A percentile compares a stretch with the other conserved stretches of the same genome.
Conservation (phyloP, 2,329 filamentous ascomycete genomes). For the Aureobasidium sp. region DNA sequence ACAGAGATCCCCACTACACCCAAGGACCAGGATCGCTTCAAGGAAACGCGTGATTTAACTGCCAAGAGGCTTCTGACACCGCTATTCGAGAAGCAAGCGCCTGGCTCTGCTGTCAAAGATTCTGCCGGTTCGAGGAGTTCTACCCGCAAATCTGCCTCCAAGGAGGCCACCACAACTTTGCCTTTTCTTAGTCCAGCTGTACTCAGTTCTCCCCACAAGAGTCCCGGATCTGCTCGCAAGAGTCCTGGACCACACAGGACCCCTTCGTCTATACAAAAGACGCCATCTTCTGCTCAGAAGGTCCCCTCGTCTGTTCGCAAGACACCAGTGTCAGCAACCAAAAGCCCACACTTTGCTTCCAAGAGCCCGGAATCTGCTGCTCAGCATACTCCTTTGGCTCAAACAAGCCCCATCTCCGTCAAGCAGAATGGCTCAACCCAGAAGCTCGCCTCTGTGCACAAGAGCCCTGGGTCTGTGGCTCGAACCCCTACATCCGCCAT, state of each 20-base stretch:
- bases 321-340: neutral
- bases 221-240: conserved; percentile 3
- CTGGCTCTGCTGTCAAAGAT: conserved; percentile 23
- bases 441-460: neutral
- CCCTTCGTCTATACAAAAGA: neutral
- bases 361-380: neutral
- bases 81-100: conserved; percentile 27
- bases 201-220: neutral
- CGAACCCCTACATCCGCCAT: neutral
- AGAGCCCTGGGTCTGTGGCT: neutral
- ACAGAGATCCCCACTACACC: conserved; percentile 46
- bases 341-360: neutral
- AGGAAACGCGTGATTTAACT: conserved; percentile 40
- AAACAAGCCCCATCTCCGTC: conserved; percentile 1
- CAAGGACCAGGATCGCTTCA: conserved; percentile 49
- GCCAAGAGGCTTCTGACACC: conserved; percentile 30
- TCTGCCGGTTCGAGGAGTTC: conserved; percentile 10
- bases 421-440: conserved; percentile 2
- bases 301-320: neutral
- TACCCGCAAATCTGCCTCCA: conserved; percentile 3
- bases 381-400: neutral
- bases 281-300: neutral
- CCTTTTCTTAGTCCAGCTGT: neutral
- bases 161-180: neutral
- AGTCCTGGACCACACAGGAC: neutral